Base-by-base conservation (phyloP, 331 rosid genomes). In the Pyrus hybrid region DNA sequence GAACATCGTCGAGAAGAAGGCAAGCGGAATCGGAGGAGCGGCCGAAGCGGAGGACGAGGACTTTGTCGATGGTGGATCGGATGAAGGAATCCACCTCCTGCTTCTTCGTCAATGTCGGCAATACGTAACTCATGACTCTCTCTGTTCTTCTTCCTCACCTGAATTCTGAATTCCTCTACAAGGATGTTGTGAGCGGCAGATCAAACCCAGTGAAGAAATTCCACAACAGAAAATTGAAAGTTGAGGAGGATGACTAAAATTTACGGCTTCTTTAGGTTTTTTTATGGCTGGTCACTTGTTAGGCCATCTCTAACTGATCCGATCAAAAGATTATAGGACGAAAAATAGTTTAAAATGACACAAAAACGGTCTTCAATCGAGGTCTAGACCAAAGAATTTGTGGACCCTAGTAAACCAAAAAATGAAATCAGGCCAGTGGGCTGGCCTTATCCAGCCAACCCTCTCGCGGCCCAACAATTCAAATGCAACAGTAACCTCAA, bases 41-140 rank as follows among this genome's bases (percentile, higher is more conserved):
- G 70, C 92, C 97, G 41, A 90, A 90, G 12, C 96, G 87, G 77
- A 90, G 92, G 75, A 88, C 90, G 45, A 92, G 92, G 58, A 91
- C 93, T 68, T 88, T 88, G 72, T 89, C 95, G 0, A 91, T 83
- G 69, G 95, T 89, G 80, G 88, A 96, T 81, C 84, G 73, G 66
- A 92, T 92, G 69, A 88, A 75, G 43, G 96, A 72, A 47, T 92
- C 93, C 35, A 92, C 93, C 74, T 90, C 93, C 5, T 41, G 68
- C 85, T 92, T 92, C 79, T 85, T 85, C 10, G 84, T 76, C 76
- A 90, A 78, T 0, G 85, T 81, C 63, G 72, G 76, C 45, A 91
- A 63, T 51, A 83, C n/a, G 81, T 87, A 78, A 56, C 85, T 87
- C 93, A 89, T 91, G 28, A 5, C 25, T 37, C 8, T 37, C 16